These are phyloP conservation scores for Ogataea paradorogensis DNA, from an alignment of 805 yeast species.

Conservation along the genomic window DNA sequence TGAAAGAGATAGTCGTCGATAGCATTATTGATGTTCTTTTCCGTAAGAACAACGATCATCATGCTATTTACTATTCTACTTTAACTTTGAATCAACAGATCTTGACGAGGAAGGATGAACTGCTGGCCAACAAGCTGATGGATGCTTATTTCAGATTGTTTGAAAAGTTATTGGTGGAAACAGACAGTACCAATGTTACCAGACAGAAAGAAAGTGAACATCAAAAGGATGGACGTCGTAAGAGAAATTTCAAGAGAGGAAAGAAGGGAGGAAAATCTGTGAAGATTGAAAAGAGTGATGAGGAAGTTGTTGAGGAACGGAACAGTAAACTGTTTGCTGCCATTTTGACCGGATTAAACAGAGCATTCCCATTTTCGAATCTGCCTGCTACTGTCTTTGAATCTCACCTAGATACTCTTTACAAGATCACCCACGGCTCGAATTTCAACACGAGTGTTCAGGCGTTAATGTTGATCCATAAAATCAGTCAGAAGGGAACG, in stretches of 20 bases:
- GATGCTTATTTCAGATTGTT: slow-evolving; percentile 84
- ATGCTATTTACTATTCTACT: slow-evolving; percentile 82
- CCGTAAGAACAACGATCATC: slow-evolving; percentile 74
- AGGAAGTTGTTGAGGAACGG: slow-evolving; percentile 71
- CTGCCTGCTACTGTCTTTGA: slow-evolving; percentile 68
- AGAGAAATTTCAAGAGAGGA: slow-evolving; percentile 76
- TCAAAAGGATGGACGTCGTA: slow-evolving; percentile 59
- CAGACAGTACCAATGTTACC: slow-evolving; percentile 46
- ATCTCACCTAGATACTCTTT: slow-evolving; percentile 77
- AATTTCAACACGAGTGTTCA: slow-evolving; percentile 94
- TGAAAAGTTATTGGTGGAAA: slow-evolving; percentile 73
- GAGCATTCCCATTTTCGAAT: slow-evolving; percentile 90
- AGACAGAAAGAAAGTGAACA: slow-evolving; percentile 43
- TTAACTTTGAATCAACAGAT: slow-evolving; percentile 92
- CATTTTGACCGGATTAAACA: slow-evolving; percentile 87
- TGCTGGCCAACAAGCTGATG: slow-evolving; percentile 78
- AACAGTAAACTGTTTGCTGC: slow-evolving; percentile 85
- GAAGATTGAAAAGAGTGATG: slow-evolving; percentile 59
- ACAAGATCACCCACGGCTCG: slow-evolving; percentile 87
- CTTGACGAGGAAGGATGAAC: slow-evolving; percentile 70
- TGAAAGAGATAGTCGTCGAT: slow-evolving; percentile 80
- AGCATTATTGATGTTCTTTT: slow-evolving; percentile 78
- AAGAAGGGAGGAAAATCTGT: slow-evolving; percentile 86
- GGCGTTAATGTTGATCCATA: slow-evolving; percentile 82
- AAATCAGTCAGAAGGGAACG: slow-evolving; percentile 40